Evolutionary conservation across 2,329 filamentous ascomycete genomes (phyloP), one percentile per base, ranked within the genome.

Genomic region (Dothidotthia symphoricarpi): DNA sequence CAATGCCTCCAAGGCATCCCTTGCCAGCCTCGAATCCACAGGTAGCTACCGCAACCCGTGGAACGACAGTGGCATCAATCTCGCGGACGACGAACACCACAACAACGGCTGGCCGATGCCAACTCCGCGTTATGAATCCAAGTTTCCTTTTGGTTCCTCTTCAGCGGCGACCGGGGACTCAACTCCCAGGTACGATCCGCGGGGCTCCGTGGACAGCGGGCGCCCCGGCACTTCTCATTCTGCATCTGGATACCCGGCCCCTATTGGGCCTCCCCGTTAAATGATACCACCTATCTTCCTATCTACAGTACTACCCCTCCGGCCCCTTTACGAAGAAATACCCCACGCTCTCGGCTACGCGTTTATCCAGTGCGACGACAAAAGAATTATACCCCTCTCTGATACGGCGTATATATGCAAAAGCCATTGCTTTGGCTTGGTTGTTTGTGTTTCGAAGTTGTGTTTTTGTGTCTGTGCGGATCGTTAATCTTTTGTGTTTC

Each of bases 51-150:
- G 90, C 69, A 95, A 96, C 71, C 90, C 90, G 46, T 97, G 91
- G 91, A 96, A 96, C 67, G 91, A 97, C 67, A 95, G 88, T 62
- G 91, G 90, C 58, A 89, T 96, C 63, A 96, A 96, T 66, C 81
- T 96, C 53, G 77, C 86, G 47, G 91, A 96, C 59, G 58, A 95
- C 50, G 89, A 96, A 55, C 74, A 77, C 51, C 62, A 65, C 46
- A 54, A 49, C 48, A 65, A 63, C 43, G 59, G 63, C 53, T 68
- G 65, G 65, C 59, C 63, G 7, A 61, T 65, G 51, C 59, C 64
- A 47, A 63, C 63, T 37, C 61, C 63, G 47, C 64, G 63, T 48
- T 66, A 61, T 76, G 68, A 74, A 60, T 86, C 71, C 57, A 82
- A 81, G 68, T 81, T 82, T 69, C 77, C 79, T 63, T 81, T 82